Conservation (phyloP, 306 rosid species). For the Albizia julibrissin region DNA sequence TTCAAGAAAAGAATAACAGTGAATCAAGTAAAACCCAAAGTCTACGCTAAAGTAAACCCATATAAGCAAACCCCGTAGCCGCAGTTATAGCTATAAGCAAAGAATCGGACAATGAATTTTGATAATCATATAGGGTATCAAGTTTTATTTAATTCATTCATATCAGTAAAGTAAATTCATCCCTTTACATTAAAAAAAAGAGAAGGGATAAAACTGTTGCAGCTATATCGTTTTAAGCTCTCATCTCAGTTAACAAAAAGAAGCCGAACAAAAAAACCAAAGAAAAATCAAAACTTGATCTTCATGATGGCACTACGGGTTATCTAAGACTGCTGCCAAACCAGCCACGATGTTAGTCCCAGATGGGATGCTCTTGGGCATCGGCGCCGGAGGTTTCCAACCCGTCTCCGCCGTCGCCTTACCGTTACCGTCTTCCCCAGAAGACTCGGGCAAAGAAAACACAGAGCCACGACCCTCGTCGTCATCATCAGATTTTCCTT, state of each 20-base stretch:
- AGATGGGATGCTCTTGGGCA: constrained; percentile 44
- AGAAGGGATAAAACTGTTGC: constrained; percentile 56
- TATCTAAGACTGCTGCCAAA: constrained; percentile 66
- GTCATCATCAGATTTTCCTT: background rate
- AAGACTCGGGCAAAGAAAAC: constrained; percentile 22
- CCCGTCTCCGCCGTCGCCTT: constrained; percentile 23
- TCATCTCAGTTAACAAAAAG: constrained; percentile 26
- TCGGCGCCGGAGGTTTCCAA: constrained; percentile 55
- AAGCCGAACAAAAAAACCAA: background rate
- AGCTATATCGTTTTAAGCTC: constrained; percentile 31
- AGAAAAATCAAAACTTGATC: constrained; percentile 44
- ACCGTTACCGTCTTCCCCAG: constrained; percentile 28
- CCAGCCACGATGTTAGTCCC: constrained; percentile 58
- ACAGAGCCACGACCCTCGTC: constrained; percentile 36
- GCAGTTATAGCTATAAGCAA: background rate
- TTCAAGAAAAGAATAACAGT: constrained; percentile 43
- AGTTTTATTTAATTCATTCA: constrained; percentile 32
- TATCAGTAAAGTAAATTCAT: constrained; percentile 41
- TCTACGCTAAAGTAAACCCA: background rate
- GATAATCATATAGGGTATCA: constrained; percentile 12
- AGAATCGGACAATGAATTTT: constrained; percentile 4
- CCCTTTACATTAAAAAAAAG: constrained; percentile 65
- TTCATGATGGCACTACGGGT: constrained; percentile 20
- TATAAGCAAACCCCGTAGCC: background rate
- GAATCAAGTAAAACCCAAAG: constrained; percentile 4